phyloP scores from a whole-genome alignment of 2,329 filamentous ascomycete genomes.

The Fusarium sp. region DNA sequence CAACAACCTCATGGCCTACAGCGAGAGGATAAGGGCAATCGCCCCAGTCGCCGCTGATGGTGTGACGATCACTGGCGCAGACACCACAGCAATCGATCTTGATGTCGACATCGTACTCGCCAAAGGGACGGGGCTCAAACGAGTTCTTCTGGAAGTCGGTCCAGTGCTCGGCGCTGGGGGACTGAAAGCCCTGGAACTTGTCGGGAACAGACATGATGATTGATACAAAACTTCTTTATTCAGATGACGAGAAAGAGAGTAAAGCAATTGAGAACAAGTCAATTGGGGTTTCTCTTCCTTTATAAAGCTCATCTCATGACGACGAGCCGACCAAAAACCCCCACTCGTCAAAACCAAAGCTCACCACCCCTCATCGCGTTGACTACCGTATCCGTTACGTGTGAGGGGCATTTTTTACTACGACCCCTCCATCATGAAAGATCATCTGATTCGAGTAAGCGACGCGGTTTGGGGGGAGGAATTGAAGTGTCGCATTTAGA shows the following conservation, averaged over 20 bases:
- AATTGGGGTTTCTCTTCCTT: slow-evolving; percentile 18
- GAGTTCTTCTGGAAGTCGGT: slow-evolving; percentile 76
- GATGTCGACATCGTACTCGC: slow-evolving; percentile 87
- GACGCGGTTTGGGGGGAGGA: slow-evolving; percentile 29
- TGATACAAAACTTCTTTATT: no score
- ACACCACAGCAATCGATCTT: slow-evolving; percentile 86
- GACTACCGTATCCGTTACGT: slow-evolving; percentile 14
- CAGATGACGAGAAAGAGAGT: slow-evolving; percentile 5
- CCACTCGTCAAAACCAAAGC: slow-evolving; percentile 24
- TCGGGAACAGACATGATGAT: slow-evolving; percentile 66
- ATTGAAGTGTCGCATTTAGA: neutral
- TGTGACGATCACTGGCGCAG: slow-evolving; percentile 79
- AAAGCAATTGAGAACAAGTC: slow-evolving; percentile 1
- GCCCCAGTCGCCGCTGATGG: slow-evolving; percentile 76
- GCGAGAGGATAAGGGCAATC: slow-evolving; percentile 71
- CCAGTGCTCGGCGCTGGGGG: slow-evolving; percentile 65
- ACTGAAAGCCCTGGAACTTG: slow-evolving; percentile 71
- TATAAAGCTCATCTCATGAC: slow-evolving; percentile 33
- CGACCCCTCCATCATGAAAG: slow-evolving; percentile 26
- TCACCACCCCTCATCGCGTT: slow-evolving; percentile 29
- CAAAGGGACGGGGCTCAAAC: slow-evolving; percentile 87
- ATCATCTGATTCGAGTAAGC: slow-evolving; percentile 11
- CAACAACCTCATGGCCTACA: slow-evolving; percentile 80
- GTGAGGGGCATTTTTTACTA: slow-evolving; percentile 30
- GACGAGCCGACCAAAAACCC: slow-evolving; percentile 14